Percentiles rank a stretch among this genome's conserved stretches.
Conservation (phyloP, 345 rosid species). For the Ailanthus altissimus region DNA sequence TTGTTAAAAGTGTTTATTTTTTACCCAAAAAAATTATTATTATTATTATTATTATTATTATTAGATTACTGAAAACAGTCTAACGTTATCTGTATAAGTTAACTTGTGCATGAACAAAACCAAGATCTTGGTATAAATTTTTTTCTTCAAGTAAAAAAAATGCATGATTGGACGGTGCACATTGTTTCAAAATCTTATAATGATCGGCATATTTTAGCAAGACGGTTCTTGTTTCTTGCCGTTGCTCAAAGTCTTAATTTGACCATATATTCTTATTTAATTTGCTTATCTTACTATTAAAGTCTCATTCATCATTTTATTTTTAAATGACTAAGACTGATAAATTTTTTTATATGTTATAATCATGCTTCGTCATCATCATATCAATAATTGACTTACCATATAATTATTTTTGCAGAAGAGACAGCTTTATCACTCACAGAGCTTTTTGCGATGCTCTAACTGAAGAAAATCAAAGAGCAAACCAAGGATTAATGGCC, state of each 20-base stretch:
- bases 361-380: constrained; percentile 5
- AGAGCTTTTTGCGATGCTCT: constrained; percentile 74
- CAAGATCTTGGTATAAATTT: too few relatives aligned
- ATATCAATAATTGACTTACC: constrained; percentile 8
- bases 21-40: too few relatives aligned
- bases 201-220: not conserved
- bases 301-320: constrained; percentile 11
- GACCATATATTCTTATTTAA: constrained; percentile 18
- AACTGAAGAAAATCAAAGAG: constrained; percentile 46
- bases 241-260: constrained; percentile 23
- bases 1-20: too few relatives aligned
- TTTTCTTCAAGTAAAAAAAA: not conserved
- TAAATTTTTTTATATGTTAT: not conserved
- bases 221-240: not conserved
- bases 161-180: constrained; percentile 9
- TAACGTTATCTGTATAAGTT: not conserved
- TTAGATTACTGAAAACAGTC: too few relatives aligned
- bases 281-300: not conserved
- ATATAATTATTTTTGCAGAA: constrained; percentile 37
- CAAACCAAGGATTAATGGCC: constrained; percentile 21
- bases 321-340: not conserved
- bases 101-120: not conserved
- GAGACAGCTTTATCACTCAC: constrained; percentile 68
- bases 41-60: too few relatives aligned
- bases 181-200: not conserved